Evolutionary conservation across 768 basidiomycete species (phyloP).

Genomic region (Tylopilus plumbeoviolaceoides): DNA sequence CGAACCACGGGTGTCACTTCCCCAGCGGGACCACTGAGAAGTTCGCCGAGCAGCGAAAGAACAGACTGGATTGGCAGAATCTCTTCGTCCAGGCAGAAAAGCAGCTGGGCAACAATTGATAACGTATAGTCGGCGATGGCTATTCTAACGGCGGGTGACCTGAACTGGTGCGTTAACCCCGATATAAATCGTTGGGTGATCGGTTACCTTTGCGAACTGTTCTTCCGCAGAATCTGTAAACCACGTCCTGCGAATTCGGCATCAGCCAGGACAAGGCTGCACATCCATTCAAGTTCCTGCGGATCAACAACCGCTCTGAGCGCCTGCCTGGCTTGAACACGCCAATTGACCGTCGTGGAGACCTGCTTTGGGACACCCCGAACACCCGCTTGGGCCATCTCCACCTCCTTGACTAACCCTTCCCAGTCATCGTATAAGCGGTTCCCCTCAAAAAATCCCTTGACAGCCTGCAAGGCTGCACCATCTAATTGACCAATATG

Average conservation of each 20-base stretch:
- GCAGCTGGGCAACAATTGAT: constrained; percentile 13
- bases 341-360: constrained; percentile 14
- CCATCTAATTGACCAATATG: constrained; percentile 30
- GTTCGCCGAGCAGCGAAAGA: constrained; percentile 32
- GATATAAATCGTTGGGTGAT: background rate
- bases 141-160: constrained; percentile 15
- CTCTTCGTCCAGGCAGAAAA: constrained; percentile 2
- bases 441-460: constrained; percentile 18
- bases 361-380: background rate
- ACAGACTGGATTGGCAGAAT: constrained; percentile 29
- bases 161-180: constrained; percentile 8
- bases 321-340: constrained; percentile 24
- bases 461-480: constrained; percentile 20
- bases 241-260: constrained; percentile 41
- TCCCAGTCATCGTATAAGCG: constrained; percentile 12
- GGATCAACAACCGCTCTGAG: constrained; percentile 42
- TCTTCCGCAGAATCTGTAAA: constrained; percentile 41
- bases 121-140: constrained; percentile 23
- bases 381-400: constrained; percentile 3
- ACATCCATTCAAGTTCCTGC: constrained; percentile 51
- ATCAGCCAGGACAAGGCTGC: constrained; percentile 41
- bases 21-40: constrained; percentile 43
- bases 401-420: constrained; percentile 12
- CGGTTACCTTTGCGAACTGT: constrained; percentile 38
- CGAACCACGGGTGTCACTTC: constrained; percentile 48